Conservation (phyloP, 179 eudicot species). For the Camellia oleifera region DNA sequence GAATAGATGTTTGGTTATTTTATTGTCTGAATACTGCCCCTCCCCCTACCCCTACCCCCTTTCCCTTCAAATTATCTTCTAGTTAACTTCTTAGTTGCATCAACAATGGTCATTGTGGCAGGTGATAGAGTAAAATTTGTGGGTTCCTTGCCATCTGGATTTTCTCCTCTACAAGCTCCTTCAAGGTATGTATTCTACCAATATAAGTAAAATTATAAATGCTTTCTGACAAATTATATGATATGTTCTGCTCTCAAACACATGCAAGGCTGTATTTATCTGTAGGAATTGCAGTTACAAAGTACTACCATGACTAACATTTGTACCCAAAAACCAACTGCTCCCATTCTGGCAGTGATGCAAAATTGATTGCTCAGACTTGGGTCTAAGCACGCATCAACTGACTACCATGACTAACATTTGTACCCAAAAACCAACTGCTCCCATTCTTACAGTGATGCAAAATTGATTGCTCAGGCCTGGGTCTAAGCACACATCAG, state of each 20-base stretch:
- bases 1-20: neutral
- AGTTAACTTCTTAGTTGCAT: conserved; percentile 9
- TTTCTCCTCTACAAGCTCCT: conserved; percentile 36
- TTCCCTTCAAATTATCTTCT: neutral
- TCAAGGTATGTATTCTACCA: conserved; percentile 43
- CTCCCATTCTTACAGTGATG: neutral
- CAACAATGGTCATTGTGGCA: conserved; percentile 23
- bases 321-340: neutral
- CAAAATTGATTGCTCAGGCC: neutral
- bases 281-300: neutral
- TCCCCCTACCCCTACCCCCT: no score
- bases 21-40: neutral
- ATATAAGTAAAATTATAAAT: neutral
- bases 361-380: neutral
- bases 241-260: neutral
- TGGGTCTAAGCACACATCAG: neutral
- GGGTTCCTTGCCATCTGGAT: conserved; percentile 50
- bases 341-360: neutral
- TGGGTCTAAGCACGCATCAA: neutral
- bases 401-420: neutral
- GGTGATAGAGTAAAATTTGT: conserved; percentile 90
- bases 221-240: neutral
- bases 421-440: neutral
- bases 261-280: neutral
- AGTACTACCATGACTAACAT: neutral